Evolutionary conservation across 1,139 yeast species (phyloP), one percentile per base, ranked within the genome.

Genomic region (Magnusiomyces suaveolens): DNA sequence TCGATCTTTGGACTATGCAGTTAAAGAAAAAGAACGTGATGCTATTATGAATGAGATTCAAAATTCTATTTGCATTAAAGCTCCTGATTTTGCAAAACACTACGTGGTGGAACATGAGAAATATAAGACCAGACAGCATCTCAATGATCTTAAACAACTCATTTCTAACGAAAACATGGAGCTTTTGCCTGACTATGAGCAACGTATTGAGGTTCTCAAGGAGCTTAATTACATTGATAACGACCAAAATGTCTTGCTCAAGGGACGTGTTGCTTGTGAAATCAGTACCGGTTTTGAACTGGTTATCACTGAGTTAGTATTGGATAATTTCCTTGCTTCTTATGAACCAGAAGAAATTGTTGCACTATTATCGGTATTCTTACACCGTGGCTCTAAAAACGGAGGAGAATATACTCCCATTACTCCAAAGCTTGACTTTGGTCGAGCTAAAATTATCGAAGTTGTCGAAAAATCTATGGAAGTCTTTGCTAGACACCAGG

Each of bases 231-330:
- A 86, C 66, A 83, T 94, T 53, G 96, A 92, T 64, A 75, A 73
- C 2, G 76, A 81, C 52, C 81, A 83, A 59, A 87, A 85, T 61
- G 97, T 92, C 21, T 79, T 82, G 43, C 75, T 90, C 61, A 94
- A 94, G 72, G 99, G 99, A 50, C 79, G 98, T 66, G 89, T 83
- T 52, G 97, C 97, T 0, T 90, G 98, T 71, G 98, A 92, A 65
- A 92, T 92, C 64, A 84, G 95, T 64, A 85, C 95, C 29, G 98
- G 98, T 57, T 96, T 89, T 69, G 68, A 65, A 51, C 24, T 48
- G 18, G 25, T 46, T n/a, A 46, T 46, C 23, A 46, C 49, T n/a
- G 99, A 92, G 68, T 76, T 92, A 54, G 82, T 92, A 8, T 75
- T 92, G 61, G 95, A 92, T 64, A 92, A 92, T 69, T 89, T 92